Conservation (phyloP, 228 moss, liverwort and hornwort genomes). For the Sphagnum fallax region DNA sequence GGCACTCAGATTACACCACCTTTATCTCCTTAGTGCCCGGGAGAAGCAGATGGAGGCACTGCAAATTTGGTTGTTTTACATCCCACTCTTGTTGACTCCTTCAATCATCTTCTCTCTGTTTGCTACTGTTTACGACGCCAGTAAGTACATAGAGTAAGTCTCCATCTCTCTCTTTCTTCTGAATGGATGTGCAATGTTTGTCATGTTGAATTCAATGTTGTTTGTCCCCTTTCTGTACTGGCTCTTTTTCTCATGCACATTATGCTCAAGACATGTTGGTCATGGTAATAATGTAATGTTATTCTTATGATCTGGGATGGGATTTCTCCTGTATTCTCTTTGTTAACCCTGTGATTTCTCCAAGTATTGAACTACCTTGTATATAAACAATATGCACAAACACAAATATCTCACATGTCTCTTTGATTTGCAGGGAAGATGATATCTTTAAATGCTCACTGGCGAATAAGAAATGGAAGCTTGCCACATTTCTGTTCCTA, state of each 20-base stretch:
- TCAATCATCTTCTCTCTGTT: conserved; percentile 24
- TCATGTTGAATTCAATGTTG: not conserved
- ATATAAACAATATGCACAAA: too few relatives aligned
- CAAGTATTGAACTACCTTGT: too few relatives aligned
- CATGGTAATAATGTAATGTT: too few relatives aligned
- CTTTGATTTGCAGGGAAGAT: not conserved
- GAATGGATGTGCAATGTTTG: not conserved
- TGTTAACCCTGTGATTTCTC: too few relatives aligned
- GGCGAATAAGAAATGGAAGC: conserved; percentile 16
- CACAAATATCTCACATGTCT: not conserved
- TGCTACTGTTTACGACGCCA: conserved; percentile 19
- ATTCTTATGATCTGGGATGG: too few relatives aligned
- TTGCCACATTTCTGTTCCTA: conserved; percentile 29
- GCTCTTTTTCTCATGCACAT: too few relatives aligned
- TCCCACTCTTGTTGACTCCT: conserved; percentile 28
- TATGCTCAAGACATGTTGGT: too few relatives aligned
- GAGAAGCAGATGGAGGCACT: conserved; percentile 9
- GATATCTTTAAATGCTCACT: conserved; percentile 7
- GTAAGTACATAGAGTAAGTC: conserved; percentile 27
- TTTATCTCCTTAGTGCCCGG: conserved; percentile 16
- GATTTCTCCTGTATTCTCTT: too few relatives aligned
- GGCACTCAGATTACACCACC: conserved; percentile 38
- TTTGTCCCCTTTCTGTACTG: not conserved
- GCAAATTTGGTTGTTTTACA: conserved; percentile 22
- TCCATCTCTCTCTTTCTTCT: not conserved